Evolutionary conservation across 2,329 filamentous ascomycete species (phyloP).

Genomic region (Byssochlamys sp.): DNA sequence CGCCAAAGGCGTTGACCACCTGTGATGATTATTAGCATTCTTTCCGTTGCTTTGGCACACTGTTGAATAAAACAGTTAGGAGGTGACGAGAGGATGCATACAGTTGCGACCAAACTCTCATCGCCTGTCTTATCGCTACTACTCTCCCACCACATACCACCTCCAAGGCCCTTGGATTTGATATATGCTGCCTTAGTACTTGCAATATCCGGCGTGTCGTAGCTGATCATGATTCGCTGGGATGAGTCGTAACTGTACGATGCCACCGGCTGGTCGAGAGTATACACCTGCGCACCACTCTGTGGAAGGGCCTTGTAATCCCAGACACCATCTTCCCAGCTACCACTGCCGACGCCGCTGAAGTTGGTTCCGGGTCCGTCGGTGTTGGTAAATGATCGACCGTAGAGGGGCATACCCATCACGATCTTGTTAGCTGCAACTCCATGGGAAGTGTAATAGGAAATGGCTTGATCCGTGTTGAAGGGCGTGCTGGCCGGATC

Average conservation of each 20-base stretch:
- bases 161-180: slow-evolving; percentile 57
- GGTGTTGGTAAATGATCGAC: slow-evolving; percentile 72
- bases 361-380: slow-evolving; percentile 62
- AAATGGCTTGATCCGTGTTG: slow-evolving; percentile 61
- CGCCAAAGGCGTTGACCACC: slow-evolving; percentile 27
- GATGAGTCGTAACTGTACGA: slow-evolving; percentile 60
- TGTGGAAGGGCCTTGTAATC: slow-evolving; percentile 81
- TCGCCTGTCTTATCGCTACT: slow-evolving; percentile 60
- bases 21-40: slow-evolving; percentile 5
- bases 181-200: slow-evolving; percentile 64
- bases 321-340: slow-evolving; percentile 75
- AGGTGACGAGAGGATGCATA: slow-evolving; percentile 9
- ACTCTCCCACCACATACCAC: slow-evolving; percentile 96
- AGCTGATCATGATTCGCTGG: slow-evolving; percentile 57
- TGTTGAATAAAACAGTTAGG: neutral
- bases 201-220: slow-evolving; percentile 63
- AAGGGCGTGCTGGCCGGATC: slow-evolving; percentile 65
- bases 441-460: slow-evolving; percentile 57
- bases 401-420: slow-evolving; percentile 85
- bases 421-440: slow-evolving; percentile 66
- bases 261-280: slow-evolving; percentile 50
- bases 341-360: slow-evolving; percentile 64
- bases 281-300: slow-evolving; percentile 50
- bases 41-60: neutral
- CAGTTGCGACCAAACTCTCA: slow-evolving; percentile 57